Percentiles rank a stretch among this genome's conserved stretches.
Evolutionary conservation across 257 asterid genomes (phyloP).

Genomic region (Coffea canephora): DNA sequence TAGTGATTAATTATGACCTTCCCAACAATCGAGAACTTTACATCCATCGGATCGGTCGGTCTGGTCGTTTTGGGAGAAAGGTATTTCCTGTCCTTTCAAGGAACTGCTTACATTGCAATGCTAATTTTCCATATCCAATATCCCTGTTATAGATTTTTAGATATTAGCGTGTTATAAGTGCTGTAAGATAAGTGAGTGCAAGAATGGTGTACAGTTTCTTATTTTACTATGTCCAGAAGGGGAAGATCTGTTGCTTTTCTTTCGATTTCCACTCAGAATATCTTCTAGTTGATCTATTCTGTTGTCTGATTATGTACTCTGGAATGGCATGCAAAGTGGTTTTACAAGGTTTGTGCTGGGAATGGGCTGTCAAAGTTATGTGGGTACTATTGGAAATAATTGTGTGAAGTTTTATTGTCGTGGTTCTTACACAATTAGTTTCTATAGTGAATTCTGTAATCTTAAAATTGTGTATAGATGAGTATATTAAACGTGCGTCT

Average conservation of each 20-base stretch:
- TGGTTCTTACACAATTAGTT: not conserved
- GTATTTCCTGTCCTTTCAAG: slow-evolving; percentile 29
- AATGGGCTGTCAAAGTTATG: too few species aligned
- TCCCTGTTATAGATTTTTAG: not conserved
- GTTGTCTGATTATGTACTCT: too few species aligned
- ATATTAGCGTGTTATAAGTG: not conserved
- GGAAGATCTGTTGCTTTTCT: not conserved
- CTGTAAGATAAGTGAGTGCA: not conserved
- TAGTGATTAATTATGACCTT: slow-evolving; percentile 96
- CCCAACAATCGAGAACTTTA: slow-evolving; percentile 95
- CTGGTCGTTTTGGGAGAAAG: slow-evolving; percentile 99
- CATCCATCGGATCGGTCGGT: slow-evolving; percentile 94
- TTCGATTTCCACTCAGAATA: not conserved
- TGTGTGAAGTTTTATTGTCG: too few species aligned
- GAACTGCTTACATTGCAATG: not conserved
- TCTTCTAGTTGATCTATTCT: too few species aligned
- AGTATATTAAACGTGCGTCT: not conserved
- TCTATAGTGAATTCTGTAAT: not conserved
- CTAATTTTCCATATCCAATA: not conserved
- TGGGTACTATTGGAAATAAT: too few species aligned
- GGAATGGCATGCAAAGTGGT: too few species aligned
- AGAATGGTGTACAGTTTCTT: not conserved
- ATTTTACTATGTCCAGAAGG: not conserved
- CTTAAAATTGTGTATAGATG: not conserved
- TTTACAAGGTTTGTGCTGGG: too few species aligned